phyloP scores from a whole-genome alignment of 2,329 filamentous ascomycete genomes.

The Colletotrichum caudatum region DNA sequence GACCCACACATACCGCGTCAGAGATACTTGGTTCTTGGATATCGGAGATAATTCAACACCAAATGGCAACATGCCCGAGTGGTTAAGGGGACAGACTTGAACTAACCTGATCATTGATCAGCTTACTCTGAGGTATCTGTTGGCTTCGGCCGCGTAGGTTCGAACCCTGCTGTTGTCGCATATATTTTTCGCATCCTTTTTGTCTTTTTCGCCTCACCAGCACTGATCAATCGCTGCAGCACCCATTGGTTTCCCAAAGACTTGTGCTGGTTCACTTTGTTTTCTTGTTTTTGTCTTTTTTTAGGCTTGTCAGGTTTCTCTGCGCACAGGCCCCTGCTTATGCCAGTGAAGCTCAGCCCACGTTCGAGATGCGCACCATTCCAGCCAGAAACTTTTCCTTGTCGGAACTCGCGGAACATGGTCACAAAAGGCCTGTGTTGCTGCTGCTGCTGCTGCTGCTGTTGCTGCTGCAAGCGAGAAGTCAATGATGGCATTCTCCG shows the following conservation, averaged over 20 bases:
- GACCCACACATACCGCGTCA: rapidly evolving
- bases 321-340: background rate
- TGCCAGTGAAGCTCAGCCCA: background rate
- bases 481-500: background rate
- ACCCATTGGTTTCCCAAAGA: too few species aligned
- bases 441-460: too few species aligned
- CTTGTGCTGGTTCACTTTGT: background rate
- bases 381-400: background rate
- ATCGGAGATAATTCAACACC: rapidly evolving
- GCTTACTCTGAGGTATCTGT: conserved; percentile 22
- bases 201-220: background rate
- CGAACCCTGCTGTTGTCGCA: conserved; percentile 42
- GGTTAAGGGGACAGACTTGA: conserved; percentile 42
- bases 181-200: background rate
- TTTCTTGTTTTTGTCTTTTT: background rate
- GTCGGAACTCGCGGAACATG: background rate
- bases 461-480: background rate
- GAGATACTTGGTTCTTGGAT: rapidly evolving
- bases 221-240: too few species aligned
- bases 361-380: background rate
- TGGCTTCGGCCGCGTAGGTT: conserved; percentile 41
- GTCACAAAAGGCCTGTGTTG: too few species aligned
- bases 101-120: conserved; percentile 1
- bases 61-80: conserved; percentile 40
- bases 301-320: background rate